phyloP scores from a whole-genome alignment of 2,329 filamentous ascomycete genomes.

The Septoria petroselini region DNA sequence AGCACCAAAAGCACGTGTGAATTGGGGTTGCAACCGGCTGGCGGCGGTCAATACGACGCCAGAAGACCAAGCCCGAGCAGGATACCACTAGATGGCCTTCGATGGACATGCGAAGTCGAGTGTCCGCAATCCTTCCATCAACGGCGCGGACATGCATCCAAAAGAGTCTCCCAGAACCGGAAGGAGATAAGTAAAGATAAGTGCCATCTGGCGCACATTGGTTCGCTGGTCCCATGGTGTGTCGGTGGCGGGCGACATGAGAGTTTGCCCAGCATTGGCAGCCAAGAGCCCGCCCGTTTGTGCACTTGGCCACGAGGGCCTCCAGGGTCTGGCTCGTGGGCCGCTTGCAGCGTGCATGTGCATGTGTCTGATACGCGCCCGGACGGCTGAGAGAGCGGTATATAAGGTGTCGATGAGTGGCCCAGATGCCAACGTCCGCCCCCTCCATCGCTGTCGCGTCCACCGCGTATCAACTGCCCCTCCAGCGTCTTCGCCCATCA shows the following conservation, averaged over 20 bases:
- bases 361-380: conserved; percentile 11
- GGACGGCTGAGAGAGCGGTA: conserved; percentile 6
- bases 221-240: conserved; percentile 13
- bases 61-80: conserved; percentile 20
- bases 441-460: conserved; percentile 8
- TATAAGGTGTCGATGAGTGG: conserved; percentile 12
- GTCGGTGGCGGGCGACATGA: conserved; percentile 8
- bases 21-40: conserved; percentile 14
- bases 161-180: conserved; percentile 18
- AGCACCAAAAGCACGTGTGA: too few relatives aligned
- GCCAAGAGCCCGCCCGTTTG: conserved; percentile 13
- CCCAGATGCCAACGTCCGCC: background rate
- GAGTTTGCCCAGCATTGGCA: conserved; percentile 16
- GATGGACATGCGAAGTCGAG: conserved; percentile 9
- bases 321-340: conserved; percentile 12
- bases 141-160: conserved; percentile 22
- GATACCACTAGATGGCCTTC: conserved; percentile 5
- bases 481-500: conserved; percentile 2
- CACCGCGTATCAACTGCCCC: background rate
- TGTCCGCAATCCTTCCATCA: conserved; percentile 9
- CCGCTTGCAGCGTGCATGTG: conserved; percentile 15
- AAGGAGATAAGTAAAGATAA: conserved; percentile 26
- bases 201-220: conserved; percentile 17
- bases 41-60: conserved; percentile 14
- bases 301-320: conserved; percentile 14